A percentile compares a stretch with the other conserved stretches of the same genome.
Conservation (phyloP, 768 basidiomycete genomes). For the Lactarius psammicola region DNA sequence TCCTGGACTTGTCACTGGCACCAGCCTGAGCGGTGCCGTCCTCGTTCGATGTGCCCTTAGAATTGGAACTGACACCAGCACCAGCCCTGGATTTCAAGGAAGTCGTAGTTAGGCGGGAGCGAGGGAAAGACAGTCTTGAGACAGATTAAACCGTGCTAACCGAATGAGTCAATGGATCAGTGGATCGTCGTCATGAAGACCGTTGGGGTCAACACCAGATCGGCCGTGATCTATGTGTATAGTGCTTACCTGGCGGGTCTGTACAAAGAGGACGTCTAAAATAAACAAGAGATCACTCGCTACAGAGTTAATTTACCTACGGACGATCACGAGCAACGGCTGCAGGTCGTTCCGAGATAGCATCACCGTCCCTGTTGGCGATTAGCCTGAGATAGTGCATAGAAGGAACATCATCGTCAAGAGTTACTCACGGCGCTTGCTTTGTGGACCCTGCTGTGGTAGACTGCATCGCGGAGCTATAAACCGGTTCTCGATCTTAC, state of each 20-base stretch:
- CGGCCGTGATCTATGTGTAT: neutral
- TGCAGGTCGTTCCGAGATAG: neutral
- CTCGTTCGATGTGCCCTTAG: neutral
- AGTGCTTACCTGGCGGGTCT: neutral
- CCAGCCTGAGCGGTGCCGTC: neutral
- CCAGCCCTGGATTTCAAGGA: neutral
- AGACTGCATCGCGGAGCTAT: neutral
- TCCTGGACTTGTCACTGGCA: neutral
- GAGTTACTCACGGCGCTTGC: constrained; percentile 1
- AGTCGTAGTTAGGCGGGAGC: neutral
- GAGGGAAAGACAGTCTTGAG: neutral
- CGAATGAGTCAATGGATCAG: neutral
- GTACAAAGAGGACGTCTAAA: neutral
- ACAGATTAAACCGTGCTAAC: neutral
- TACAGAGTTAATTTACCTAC: neutral
- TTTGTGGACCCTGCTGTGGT: neutral
- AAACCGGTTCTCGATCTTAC: neutral
- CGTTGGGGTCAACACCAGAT: neutral
- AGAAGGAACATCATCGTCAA: neutral
- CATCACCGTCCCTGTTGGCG: neutral
- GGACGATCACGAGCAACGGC: neutral
- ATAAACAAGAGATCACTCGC: neutral
- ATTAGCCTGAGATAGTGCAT: neutral
- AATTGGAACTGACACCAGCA: neutral
- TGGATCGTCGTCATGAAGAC: neutral